These are phyloP conservation scores for Neophaeococcomyces mojaviensis DNA, from an alignment of 2,329 filamentous ascomycete genomes.

Conservation along the genomic window DNA sequence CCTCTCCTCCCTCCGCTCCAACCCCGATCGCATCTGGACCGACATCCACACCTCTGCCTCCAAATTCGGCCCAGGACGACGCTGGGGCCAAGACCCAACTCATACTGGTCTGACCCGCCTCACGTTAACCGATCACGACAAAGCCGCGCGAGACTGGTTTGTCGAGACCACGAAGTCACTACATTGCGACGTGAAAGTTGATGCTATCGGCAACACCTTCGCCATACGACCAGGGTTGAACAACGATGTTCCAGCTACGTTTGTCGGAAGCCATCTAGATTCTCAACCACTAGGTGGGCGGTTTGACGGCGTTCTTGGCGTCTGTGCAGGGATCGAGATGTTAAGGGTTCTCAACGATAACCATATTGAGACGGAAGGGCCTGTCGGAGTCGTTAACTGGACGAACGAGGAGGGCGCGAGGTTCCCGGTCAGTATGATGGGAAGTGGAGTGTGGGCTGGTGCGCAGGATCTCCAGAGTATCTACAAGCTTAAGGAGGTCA, in stretches of 20 bases:
- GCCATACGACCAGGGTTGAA: slow-evolving; percentile 58
- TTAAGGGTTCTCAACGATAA: slow-evolving; percentile 61
- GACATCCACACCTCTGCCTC: slow-evolving; percentile 5
- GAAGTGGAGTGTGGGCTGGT: slow-evolving; percentile 69
- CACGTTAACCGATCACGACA: slow-evolving; percentile 64
- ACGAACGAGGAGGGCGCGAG: slow-evolving; percentile 77
- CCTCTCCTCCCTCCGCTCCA: not conserved
- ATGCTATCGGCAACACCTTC: slow-evolving; percentile 76
- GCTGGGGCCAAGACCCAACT: not conserved
- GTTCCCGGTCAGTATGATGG: slow-evolving; percentile 67
- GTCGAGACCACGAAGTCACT: slow-evolving; percentile 53
- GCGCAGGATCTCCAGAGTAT: slow-evolving; percentile 55
- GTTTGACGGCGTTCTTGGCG: slow-evolving; percentile 70
- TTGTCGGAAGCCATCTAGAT: slow-evolving; percentile 35
- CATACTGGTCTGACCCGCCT: slow-evolving; percentile 70
- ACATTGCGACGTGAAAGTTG: slow-evolving; percentile 60
- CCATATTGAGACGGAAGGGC: slow-evolving; percentile 59
- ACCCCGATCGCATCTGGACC: slow-evolving; percentile 2
- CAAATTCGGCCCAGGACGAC: not conserved
- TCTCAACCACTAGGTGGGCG: slow-evolving; percentile 52
- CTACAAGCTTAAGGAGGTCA: slow-evolving; percentile 54
- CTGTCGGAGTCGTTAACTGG: slow-evolving; percentile 70
- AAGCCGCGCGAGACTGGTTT: slow-evolving; percentile 68
- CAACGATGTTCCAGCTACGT: slow-evolving; percentile 41
- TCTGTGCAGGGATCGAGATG: slow-evolving; percentile 66